Base-by-base conservation (phyloP, 768 basidiomycete species). In the Lyophyllum atratum region DNA sequence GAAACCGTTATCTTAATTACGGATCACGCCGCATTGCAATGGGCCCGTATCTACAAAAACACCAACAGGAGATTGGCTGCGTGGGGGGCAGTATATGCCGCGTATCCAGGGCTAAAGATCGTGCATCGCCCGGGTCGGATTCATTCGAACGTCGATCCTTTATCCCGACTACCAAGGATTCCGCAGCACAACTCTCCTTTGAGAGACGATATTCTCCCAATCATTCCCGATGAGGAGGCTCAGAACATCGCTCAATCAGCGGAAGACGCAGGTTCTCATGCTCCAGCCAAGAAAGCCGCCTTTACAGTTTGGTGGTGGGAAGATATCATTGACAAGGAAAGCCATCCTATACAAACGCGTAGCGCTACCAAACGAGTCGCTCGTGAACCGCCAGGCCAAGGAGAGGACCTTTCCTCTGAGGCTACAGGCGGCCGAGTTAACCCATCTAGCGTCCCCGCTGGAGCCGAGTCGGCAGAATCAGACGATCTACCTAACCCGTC, bases 141-240 rank as follows among this genome's bases (percentile, higher is more conserved):
- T 0, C 74, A 76, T 43, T 73, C 69, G 1, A 76, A 76, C 48
- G 66, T 70, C 1, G 66, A 69, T 45, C 68, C 68, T 0, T 42
- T 69, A 0, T 67, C 68, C 0, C 22, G 64, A n/a, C 34, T 65
- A 42, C 54, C 52, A 1, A 39, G 62, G 19, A 34, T 61, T 22
- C 66, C 62, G 4, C 57, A 53, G 31, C 62, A 65, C 34, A 47
- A 59, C 15, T 54, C 61, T 22, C 64, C 66, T 14, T n/a, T 33
- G 10, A 24, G 52, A 2, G 61, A 66, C 44, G 50, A 57, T 6
- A 37, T 56, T 12, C 34, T 34, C 2, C 29, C 58, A 3, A 50
- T 50, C 8, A 15, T 37, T 3, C 49, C 49, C 6, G 49, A 50
- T 37, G 33, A 33, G 17, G 22, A 4, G 2, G 14, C 22, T 19